phyloP scores from a whole-genome alignment of 1,284 basidiomycete genomes.

The Ganoderma sinense region DNA sequence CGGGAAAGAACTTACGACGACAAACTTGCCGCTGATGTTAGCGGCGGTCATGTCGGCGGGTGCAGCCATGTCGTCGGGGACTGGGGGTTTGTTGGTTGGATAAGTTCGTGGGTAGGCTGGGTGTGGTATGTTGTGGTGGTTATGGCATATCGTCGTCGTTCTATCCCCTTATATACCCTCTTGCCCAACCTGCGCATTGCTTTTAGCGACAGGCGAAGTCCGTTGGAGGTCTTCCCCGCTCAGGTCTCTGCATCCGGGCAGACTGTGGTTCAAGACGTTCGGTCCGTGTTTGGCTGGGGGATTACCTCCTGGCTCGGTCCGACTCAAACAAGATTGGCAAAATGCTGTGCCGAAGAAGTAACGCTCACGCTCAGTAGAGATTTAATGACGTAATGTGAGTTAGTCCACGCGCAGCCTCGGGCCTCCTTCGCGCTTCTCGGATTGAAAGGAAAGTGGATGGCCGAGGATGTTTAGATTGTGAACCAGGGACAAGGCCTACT shows the following conservation, averaged over 20 bases:
- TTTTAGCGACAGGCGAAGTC: too few species aligned
- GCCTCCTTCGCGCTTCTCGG: too few species aligned
- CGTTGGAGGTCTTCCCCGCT: not conserved
- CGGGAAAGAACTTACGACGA: not conserved
- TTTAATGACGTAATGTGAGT: not conserved
- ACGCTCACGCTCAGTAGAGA: not conserved
- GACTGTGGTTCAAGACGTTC: not conserved
- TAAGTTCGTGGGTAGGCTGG: not conserved
- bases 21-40: slow-evolving; percentile 5
- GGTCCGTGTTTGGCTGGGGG: not conserved
- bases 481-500: too few species aligned
- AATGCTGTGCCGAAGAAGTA: not conserved
- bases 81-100: not conserved
- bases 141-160: not conserved
- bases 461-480: too few species aligned
- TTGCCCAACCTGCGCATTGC: too few species aligned
- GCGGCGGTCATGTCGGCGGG: slow-evolving; percentile 4
- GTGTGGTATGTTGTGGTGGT: not conserved
- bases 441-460: too few species aligned
- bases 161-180: not conserved
- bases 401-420: too few species aligned
- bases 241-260: not conserved
- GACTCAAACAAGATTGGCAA: not conserved
- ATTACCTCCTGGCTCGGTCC: not conserved
- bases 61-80: not conserved